Conservation (phyloP, 75 land plant species). For the Sequoia sempervirens region DNA sequence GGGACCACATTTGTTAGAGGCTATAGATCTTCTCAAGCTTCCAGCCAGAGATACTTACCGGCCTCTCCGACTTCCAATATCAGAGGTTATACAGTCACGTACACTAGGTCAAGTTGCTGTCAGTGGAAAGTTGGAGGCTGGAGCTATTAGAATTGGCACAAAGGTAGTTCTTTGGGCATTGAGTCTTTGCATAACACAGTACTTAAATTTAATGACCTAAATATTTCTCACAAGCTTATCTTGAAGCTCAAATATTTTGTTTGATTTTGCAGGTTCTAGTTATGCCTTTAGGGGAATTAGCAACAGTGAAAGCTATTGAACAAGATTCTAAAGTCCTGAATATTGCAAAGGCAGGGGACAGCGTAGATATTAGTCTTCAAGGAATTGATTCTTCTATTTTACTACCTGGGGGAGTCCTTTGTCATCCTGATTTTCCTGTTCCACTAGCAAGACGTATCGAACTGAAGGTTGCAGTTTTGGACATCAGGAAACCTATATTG, state of each 20-base stretch:
- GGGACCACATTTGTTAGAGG: conserved; percentile 65
- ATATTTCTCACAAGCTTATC: background rate
- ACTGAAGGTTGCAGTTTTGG: conserved; percentile 65
- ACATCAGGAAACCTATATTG: conserved; percentile 58
- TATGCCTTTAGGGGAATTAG: conserved; percentile 72
- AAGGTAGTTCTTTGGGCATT: conserved; percentile 40
- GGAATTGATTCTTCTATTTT: conserved; percentile 54
- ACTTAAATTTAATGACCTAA: background rate
- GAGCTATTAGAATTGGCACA: conserved; percentile 72
- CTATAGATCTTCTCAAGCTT: conserved; percentile 67
- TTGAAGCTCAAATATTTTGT: background rate
- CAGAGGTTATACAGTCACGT: conserved; percentile 66
- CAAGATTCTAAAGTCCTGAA: conserved; percentile 40
- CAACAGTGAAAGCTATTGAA: conserved; percentile 60
- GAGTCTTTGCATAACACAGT: background rate
- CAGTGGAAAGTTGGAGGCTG: conserved; percentile 88
- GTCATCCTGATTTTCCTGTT: conserved; percentile 89
- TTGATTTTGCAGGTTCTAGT: conserved; percentile 63
- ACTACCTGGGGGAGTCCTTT: conserved; percentile 72
- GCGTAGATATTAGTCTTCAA: conserved; percentile 58
- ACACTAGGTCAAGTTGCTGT: conserved; percentile 65
- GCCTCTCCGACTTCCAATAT: conserved; percentile 85
- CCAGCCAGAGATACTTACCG: conserved; percentile 64
- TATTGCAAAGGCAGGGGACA: conserved; percentile 82
- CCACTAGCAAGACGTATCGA: conserved; percentile 60